A percentile compares a stretch with the other conserved stretches of the same genome.
These are phyloP conservation scores for Aspergillus transmontanensis DNA, from an alignment of 2,329 filamentous ascomycete genomes.

Conservation along the genomic window DNA sequence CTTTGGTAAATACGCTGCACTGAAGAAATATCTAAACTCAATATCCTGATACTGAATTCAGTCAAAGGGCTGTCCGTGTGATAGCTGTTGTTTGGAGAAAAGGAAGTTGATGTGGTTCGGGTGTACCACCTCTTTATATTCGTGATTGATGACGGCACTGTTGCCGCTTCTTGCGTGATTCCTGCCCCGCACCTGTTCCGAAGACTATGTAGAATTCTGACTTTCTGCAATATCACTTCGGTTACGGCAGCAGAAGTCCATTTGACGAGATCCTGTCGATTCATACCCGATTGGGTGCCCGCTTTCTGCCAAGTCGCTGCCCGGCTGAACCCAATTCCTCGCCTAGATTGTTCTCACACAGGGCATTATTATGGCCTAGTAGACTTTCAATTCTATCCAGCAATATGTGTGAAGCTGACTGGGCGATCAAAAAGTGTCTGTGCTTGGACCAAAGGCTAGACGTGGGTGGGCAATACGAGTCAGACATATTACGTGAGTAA, in stretches of 20 bases:
- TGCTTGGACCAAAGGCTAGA: no score
- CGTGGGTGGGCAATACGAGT: no score
- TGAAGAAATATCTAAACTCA: background rate
- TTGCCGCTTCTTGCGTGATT: background rate
- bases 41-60: background rate
- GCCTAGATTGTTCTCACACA: background rate
- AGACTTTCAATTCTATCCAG: background rate
- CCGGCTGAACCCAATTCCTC: background rate
- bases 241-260: background rate
- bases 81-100: background rate
- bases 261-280: background rate
- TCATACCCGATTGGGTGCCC: background rate
- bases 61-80: background rate
- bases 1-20: constrained; percentile 27
- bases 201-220: background rate
- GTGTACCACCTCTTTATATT: background rate
- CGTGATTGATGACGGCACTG: background rate
- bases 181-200: background rate
- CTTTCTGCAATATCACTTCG: background rate
- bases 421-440: no score
- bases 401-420: background rate
- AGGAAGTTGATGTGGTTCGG: background rate
- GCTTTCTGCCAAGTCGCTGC: background rate
- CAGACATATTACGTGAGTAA: no score
- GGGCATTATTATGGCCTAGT: background rate